Evolutionary conservation across 1,139 yeast species (phyloP), one percentile per base, ranked within the genome.

Genomic region (Kurtzmaniella quercitrusa): DNA sequence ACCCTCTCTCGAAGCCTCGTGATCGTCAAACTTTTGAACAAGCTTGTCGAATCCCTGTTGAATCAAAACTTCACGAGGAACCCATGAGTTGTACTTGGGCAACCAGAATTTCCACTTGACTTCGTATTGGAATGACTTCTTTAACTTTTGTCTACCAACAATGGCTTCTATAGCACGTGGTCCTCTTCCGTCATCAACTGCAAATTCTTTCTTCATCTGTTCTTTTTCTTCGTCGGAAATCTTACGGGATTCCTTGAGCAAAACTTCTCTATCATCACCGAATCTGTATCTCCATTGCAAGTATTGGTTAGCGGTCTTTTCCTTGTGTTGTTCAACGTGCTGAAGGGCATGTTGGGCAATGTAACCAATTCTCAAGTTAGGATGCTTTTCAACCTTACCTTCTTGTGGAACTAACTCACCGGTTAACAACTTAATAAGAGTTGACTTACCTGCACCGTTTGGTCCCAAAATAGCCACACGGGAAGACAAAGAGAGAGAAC

Each of bases 401-500:
- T 70, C 77, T 51, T 80, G 76, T 22, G 98, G 97, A 43, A 87
- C 77, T 48, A 88, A 74, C 66, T 93, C 98, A 50, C 88, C 98
- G 11, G 98, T 93, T 55, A 93, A 76, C 43, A 91, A 74, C 66
- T 93, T 93, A 67, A 93, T 93, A 58, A 93, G 76, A 16, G 98
- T 93, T 6, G 97, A 88, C 65, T 93, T 93, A 72, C 98, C 98
- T 45, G 98, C 98, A 76, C 98, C 98, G 63, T 93, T 93, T 50
- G 98, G 98, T 44, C 98, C 98, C 49, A 93, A 70, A 57, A 93
- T 84, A 38, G 98, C 98, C 51, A 93, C 96, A 70, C 98, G 85
- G 36, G 98, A 91, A 15, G 96, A 87, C 50, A 93, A 74, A 1
- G 96, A 86, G 49, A 93, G 76, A 12, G 96, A 85, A 66, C 95